phyloP scores from a whole-genome alignment of 2,329 filamentous ascomycete genomes.

The Albifimbria verrucaria region DNA sequence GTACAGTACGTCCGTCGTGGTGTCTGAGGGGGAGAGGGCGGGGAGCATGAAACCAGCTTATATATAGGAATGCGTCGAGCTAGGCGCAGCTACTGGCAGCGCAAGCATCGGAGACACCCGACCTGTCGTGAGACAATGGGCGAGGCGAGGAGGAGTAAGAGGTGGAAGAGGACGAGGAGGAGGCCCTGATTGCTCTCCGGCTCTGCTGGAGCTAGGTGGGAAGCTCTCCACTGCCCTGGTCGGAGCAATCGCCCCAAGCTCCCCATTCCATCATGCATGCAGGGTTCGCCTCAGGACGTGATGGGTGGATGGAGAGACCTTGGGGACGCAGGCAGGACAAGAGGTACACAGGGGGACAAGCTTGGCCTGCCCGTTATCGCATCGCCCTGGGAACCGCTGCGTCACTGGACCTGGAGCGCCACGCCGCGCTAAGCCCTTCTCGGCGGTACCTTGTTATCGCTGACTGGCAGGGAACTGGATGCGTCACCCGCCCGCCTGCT shows the following conservation, averaged over 20 bases:
- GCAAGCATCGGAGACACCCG: not conserved
- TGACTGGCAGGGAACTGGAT: conserved; percentile 25
- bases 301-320: too few relatives aligned
- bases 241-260: not conserved
- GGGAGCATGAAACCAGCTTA: not conserved
- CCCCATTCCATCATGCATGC: not conserved
- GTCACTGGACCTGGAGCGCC: conserved; percentile 19
- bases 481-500: conserved; percentile 31
- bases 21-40: too few relatives aligned
- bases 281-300: too few relatives aligned
- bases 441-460: conserved; percentile 27
- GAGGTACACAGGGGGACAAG: conserved; percentile 10
- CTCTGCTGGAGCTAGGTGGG: not conserved
- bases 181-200: not conserved
- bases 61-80: not conserved
- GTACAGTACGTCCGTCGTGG: too few relatives aligned
- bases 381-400: conserved; percentile 27
- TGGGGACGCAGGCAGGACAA: conserved; percentile 14
- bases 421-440: conserved; percentile 14
- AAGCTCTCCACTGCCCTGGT: not conserved
- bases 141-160: too few relatives aligned
- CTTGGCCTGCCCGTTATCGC: conserved; percentile 23
- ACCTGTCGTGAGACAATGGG: not conserved
- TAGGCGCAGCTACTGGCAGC: not conserved
- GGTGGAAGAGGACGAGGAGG: not conserved